Evolutionary conservation across 2,329 filamentous ascomycete genomes (phyloP).

Genomic region (Alternaria tenuissima): DNA sequence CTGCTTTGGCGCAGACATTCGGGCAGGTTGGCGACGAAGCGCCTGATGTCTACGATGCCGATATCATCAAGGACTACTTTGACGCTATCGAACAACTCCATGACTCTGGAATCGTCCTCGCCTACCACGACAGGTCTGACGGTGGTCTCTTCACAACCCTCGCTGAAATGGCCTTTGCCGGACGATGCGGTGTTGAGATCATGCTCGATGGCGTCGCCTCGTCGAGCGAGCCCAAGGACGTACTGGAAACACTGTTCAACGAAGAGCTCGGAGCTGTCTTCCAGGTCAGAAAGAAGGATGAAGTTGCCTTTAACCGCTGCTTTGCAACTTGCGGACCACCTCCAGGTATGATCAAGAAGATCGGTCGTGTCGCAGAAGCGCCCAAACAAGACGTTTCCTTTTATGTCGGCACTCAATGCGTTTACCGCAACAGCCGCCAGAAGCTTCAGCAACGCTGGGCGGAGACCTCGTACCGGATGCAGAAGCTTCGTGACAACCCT

Average conservation of each 20-base stretch:
- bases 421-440: constrained; percentile 74
- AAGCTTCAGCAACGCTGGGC: constrained; percentile 89
- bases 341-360: constrained; percentile 80
- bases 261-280: constrained; percentile 96
- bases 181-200: constrained; percentile 85
- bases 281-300: constrained; percentile 86
- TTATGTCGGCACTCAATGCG: constrained; percentile 71
- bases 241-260: constrained; percentile 87
- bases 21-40: constrained; percentile 83
- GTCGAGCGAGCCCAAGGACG: constrained; percentile 67
- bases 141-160: constrained; percentile 91
- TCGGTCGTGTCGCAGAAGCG: constrained; percentile 75
- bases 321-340: constrained; percentile 91
- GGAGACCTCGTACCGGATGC: constrained; percentile 88
- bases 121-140: constrained; percentile 94
- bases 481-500: constrained; percentile 87
- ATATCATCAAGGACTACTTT: constrained; percentile 87
- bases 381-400: constrained; percentile 80
- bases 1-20: constrained; percentile 88
- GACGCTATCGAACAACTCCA: constrained; percentile 79
- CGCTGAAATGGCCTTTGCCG: constrained; percentile 98
- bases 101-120: constrained; percentile 77
- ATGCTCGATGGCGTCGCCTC: constrained; percentile 77
- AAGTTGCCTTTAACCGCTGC: constrained; percentile 84
- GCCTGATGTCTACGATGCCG: constrained; percentile 84